Conservation (phyloP, 176 grass and related monocot genomes). For the Bonia amplexicaulis region DNA sequence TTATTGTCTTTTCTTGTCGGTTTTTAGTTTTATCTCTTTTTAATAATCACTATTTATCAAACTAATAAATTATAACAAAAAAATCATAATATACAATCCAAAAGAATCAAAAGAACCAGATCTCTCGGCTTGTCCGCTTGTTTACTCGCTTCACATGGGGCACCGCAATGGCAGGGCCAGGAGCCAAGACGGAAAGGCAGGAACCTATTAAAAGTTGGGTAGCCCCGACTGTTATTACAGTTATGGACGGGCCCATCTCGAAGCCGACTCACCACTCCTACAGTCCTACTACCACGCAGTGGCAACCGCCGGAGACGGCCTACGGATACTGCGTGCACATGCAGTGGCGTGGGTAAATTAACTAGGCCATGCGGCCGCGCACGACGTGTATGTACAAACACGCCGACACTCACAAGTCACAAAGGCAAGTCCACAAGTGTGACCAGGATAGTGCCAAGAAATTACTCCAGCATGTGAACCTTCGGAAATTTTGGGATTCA, state of each 20-base stretch:
- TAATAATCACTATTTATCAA: too few species aligned
- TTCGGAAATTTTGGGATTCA: slow-evolving; percentile 3
- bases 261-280: too few species aligned
- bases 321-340: neutral
- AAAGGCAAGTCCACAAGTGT: neutral
- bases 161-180: neutral
- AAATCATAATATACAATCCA: too few species aligned
- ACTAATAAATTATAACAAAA: too few species aligned
- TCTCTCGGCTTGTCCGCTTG: slow-evolving; percentile 23
- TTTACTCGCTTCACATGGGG: slow-evolving; percentile 49
- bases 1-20: too few species aligned
- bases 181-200: neutral
- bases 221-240: slow-evolving; percentile 33
- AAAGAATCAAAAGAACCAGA: neutral
- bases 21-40: too few species aligned
- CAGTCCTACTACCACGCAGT: neutral
- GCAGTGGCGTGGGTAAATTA: slow-evolving; percentile 7
- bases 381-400: neutral
- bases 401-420: slow-evolving; percentile 14
- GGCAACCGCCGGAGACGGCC: slow-evolving; percentile 18
- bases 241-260: slow-evolving; percentile 3
- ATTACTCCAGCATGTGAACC: slow-evolving; percentile 21
- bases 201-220: neutral
- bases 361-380: neutral
- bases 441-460: neutral